Conservation (phyloP, 768 basidiomycete species). For the Favolaschia claudopus region DNA sequence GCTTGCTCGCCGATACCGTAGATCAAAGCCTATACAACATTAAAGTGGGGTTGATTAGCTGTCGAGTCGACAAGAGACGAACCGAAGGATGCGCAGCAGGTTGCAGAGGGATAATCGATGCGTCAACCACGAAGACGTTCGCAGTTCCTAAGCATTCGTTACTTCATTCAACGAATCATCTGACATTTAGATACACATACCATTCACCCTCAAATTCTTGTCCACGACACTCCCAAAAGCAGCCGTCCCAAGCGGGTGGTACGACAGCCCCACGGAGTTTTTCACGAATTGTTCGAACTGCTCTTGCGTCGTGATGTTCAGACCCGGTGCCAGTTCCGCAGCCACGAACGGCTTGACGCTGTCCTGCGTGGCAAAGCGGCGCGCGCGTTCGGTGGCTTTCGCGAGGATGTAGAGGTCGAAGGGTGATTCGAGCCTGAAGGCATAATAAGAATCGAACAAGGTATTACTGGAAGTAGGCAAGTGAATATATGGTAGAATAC, state of each 20-base stretch:
- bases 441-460: too few species aligned
- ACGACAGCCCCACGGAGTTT: background rate
- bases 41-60: background rate
- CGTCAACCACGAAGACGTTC: constrained; percentile 5
- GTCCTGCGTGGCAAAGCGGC: background rate
- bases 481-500: too few species aligned
- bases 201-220: background rate
- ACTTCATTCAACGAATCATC: too few species aligned
- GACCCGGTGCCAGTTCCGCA: too few species aligned
- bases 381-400: background rate
- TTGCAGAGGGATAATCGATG: background rate
- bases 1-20: constrained; percentile 5
- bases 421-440: too few species aligned
- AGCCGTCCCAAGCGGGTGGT: constrained; percentile 4
- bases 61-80: background rate
- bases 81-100: background rate
- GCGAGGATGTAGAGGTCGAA: constrained; percentile 8
- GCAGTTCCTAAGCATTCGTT: background rate
- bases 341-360: too few species aligned
- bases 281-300: background rate
- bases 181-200: background rate
- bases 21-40: background rate
- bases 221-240: constrained; percentile 5
- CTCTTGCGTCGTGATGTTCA: too few species aligned
- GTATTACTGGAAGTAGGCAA: too few species aligned